Conservation (phyloP, 2,329 filamentous ascomycete species). For the Cladobotryum mycophilum region DNA sequence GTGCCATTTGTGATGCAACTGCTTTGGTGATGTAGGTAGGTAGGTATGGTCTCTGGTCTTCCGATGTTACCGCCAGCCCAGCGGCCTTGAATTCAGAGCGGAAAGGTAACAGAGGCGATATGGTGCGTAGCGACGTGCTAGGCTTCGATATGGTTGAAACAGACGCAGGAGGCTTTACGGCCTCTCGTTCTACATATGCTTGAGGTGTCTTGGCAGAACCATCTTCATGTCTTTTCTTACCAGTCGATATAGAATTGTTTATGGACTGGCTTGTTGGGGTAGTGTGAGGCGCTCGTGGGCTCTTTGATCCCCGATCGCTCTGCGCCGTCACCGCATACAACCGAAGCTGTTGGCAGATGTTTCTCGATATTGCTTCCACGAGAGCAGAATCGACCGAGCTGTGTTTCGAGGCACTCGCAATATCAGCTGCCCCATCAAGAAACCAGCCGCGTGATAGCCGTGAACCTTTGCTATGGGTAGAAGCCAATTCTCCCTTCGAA, state of each 20-base stretch:
- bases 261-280: neutral
- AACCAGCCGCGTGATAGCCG: slow-evolving; percentile 8
- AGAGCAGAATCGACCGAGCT: slow-evolving; percentile 32
- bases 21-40: slow-evolving; percentile 15
- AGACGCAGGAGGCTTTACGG: slow-evolving; percentile 25
- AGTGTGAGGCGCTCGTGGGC: neutral
- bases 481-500: neutral
- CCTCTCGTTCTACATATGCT: slow-evolving; percentile 20
- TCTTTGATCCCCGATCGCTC: slow-evolving; percentile 4
- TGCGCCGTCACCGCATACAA: slow-evolving; percentile 28
- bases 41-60: slow-evolving; percentile 32
- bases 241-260: neutral
- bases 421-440: slow-evolving; percentile 13
- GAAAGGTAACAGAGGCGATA: slow-evolving; percentile 48
- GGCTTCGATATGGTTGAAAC: slow-evolving; percentile 36
- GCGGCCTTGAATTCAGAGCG: slow-evolving; percentile 46
- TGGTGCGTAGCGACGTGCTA: slow-evolving; percentile 41
- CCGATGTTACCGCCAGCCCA: slow-evolving; percentile 51
- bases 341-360: slow-evolving; percentile 39
- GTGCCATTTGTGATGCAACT: slow-evolving; percentile 10
- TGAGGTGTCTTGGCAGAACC: slow-evolving; percentile 27
- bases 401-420: slow-evolving; percentile 21
- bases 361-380: slow-evolving; percentile 40
- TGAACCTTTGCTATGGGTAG: neutral
- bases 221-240: slow-evolving; percentile 10